Percentiles rank a stretch among this genome's conserved stretches.
These are phyloP conservation scores for Thermochaetoides thermophila DNA, from an alignment of 495 filamentous ascomycete genomes.

Conservation along the genomic window DNA sequence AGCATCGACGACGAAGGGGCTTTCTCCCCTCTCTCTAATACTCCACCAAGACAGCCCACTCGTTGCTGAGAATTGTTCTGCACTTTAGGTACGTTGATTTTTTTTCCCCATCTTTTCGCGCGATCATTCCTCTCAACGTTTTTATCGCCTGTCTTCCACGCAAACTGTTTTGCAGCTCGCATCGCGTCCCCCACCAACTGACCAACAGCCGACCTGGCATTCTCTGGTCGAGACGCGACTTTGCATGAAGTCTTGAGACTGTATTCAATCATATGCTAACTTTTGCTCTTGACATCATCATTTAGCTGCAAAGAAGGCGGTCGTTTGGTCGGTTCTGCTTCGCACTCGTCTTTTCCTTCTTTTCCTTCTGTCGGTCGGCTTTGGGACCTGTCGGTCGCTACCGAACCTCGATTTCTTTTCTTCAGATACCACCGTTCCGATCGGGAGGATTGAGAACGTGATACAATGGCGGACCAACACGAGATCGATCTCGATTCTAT, in stretches of 20 bases:
- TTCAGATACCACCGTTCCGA: slow-evolving; percentile 25
- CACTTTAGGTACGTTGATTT: slow-evolving; percentile 2
- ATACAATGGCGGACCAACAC: slow-evolving; percentile 81
- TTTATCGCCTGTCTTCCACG: too few relatives aligned
- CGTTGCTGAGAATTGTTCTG: slow-evolving; percentile 20
- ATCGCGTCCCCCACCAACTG: too few relatives aligned
- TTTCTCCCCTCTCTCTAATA: slow-evolving; percentile 9
- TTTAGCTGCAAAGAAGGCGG: slow-evolving; percentile 16
- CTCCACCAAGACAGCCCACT: slow-evolving; percentile 8
- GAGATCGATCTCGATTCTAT: slow-evolving; percentile 99
- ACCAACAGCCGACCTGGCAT: too few relatives aligned
- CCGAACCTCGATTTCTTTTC: slow-evolving; percentile 10
- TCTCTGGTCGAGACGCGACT: too few relatives aligned
- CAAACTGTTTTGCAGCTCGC: too few relatives aligned
- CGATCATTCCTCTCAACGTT: too few relatives aligned
- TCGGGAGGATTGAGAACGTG: slow-evolving; percentile 22
- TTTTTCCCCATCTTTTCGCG: background rate
- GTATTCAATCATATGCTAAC: too few relatives aligned
- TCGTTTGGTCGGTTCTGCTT: slow-evolving; percentile 11
- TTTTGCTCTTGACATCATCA: background rate
- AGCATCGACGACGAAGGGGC: slow-evolving; percentile 7
- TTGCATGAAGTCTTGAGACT: too few relatives aligned
- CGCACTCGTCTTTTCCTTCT: slow-evolving; percentile 7
- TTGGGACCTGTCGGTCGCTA: slow-evolving; percentile 18
- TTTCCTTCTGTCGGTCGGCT: slow-evolving; percentile 5